Conservation (phyloP, 176 grass and related monocot genomes). For the Hyparrhenia diplandra region DNA sequence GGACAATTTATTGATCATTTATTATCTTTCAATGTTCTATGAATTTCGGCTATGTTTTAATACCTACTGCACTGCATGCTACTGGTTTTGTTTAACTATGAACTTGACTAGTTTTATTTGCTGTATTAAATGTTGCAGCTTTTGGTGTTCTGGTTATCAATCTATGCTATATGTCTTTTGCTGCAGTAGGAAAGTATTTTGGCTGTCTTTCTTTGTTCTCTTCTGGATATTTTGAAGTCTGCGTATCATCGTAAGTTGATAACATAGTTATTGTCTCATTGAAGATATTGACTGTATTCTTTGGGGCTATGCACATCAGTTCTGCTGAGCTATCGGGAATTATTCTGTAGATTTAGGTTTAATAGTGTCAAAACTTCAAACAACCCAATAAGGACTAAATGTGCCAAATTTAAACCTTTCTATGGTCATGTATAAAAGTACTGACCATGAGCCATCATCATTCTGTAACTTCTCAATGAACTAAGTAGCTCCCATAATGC, state of each 20-base stretch:
- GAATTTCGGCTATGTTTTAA: not conserved
- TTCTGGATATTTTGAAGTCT: not conserved
- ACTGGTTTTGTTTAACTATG: not conserved
- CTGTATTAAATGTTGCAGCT: not conserved
- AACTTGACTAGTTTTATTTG: not conserved
- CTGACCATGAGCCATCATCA: constrained; percentile 73
- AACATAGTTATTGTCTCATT: not conserved
- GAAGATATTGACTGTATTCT: not conserved
- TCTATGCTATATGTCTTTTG: not conserved
- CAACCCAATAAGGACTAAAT: not conserved
- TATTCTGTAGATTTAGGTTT: not conserved
- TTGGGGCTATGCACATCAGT: not conserved
- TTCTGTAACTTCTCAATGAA: constrained; percentile 67
- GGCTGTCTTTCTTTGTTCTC: not conserved
- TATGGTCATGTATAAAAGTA: constrained; percentile 6
- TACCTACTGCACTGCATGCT: not conserved
- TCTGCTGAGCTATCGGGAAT: not conserved
- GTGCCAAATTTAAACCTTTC: not conserved
- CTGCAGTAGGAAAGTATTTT: not conserved
- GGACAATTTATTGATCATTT: constrained; percentile 1
- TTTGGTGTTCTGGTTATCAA: not conserved
- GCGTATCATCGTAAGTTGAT: not conserved
- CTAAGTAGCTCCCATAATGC: constrained; percentile 38
- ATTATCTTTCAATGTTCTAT: not conserved
- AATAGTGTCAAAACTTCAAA: constrained; percentile 4